Conservation (phyloP, 148 eudicot species). For the Chenopodium berlandieri region DNA sequence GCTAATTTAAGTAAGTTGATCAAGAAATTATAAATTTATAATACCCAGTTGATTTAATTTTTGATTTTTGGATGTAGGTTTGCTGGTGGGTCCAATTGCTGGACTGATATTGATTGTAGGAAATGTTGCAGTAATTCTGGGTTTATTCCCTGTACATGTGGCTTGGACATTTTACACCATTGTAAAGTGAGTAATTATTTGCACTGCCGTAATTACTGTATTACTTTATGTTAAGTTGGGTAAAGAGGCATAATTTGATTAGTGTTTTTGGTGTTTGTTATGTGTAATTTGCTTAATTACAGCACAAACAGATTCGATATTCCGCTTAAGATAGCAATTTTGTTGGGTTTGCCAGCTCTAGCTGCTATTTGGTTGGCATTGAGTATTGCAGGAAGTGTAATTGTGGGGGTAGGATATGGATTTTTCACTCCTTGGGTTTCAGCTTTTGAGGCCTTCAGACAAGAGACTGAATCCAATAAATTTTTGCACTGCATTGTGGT, state of each 20-base stretch:
- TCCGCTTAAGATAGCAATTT: conserved; percentile 73
- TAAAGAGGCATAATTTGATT: conserved; percentile 14
- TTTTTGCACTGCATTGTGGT: conserved; percentile 87
- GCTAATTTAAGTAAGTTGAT: conserved; percentile 2
- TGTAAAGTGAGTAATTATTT: conserved; percentile 52
- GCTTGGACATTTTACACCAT: conserved; percentile 77
- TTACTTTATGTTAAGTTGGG: conserved; percentile 3
- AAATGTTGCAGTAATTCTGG: conserved; percentile 72
- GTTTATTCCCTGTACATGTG: conserved; percentile 81
- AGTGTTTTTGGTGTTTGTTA: conserved; percentile 7
- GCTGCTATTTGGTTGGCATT: conserved; percentile 81
- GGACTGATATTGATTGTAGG: conserved; percentile 69
- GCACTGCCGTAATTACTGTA: neutral
- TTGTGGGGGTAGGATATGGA: conserved; percentile 92
- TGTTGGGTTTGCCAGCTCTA: conserved; percentile 72
- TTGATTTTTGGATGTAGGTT: conserved; percentile 40
- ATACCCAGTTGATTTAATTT: neutral
- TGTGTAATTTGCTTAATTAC: conserved; percentile 24
- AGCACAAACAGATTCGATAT: conserved; percentile 69
- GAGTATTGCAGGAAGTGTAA: conserved; percentile 76
- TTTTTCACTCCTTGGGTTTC: conserved; percentile 95
- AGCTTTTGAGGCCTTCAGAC: conserved; percentile 86
- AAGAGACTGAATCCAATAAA: conserved; percentile 57
- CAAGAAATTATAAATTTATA: neutral
- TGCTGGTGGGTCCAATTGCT: conserved; percentile 92